Base-by-base conservation (phyloP, 2,329 filamentous ascomycete species). In the Lecanicillium sp. region DNA sequence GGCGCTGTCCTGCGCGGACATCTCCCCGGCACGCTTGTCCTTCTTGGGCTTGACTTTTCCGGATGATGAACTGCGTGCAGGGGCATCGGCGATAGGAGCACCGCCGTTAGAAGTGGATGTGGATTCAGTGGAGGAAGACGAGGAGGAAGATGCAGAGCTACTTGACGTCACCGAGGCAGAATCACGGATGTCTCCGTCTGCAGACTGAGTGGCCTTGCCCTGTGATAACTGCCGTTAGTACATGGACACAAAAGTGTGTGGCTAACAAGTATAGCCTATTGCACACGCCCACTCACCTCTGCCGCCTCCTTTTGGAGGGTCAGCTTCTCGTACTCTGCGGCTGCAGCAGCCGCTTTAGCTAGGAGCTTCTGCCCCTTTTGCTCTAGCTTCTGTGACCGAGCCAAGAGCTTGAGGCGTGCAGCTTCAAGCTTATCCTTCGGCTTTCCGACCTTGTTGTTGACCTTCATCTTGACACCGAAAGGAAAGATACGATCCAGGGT, bases 341-440 rank as follows among this genome's bases (percentile, higher is more conserved):
- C 48, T 17, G 49, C 47, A 41, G 57, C 59, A 44, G 64, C 58
- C 0, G 68, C 61, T 41, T 69, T 58, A 1, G 49, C 51, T 47
- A 66, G 47, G 25, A 73, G 43, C 52, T 63, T 62, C 17, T 53
- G 46, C 2, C 60, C 64, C 50, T 68, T 54, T 3, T 48, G 50
- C 49, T 68, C 61, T 27, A 68, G 55, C 49, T 62, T 61, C 18
- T 65, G 57, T 22, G 62, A 61, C 19, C 61, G 60, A n/a, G 44
- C 44, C 17, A 62, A 55, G 36, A 68, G 46, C 15, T 59, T 60
- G 36, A 54, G 49, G 29, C 57, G 59, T 34, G 55, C 58, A 55
- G 63, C 66, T 44, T 65, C 62, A 8, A 54, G 45, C 48, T 64
- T 65, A 33, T 29, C 42, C 43, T 65, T 62, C 7, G 53, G 45